Conservation (phyloP, 2,329 filamentous ascomycete genomes). For the Beauveria bassiana region DNA sequence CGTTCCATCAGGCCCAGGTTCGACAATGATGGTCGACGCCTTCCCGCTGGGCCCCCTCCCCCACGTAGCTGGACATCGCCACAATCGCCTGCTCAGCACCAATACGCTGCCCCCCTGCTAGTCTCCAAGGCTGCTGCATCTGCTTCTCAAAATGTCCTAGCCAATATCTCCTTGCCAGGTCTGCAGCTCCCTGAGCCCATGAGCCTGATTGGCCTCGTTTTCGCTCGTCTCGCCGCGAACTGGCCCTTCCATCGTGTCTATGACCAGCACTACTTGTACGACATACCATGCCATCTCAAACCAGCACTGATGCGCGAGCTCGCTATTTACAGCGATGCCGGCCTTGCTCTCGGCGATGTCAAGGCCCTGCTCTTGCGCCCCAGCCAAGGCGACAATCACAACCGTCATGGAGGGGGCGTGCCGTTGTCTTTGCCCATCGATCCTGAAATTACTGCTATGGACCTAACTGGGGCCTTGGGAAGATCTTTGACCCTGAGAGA, state of each 20-base stretch:
- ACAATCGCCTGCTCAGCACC: conserved; percentile 17
- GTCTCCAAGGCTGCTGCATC: neutral
- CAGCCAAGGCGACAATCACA: conserved; percentile 13
- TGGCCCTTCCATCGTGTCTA: conserved; percentile 50
- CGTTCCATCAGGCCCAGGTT: conserved; percentile 33
- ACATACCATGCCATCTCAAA: conserved; percentile 46
- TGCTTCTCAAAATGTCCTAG: conserved; percentile 10
- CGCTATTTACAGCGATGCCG: conserved; percentile 34
- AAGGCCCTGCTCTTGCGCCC: conserved; percentile 35
- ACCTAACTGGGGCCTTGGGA: conserved; percentile 46
- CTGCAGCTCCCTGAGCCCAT: conserved; percentile 33
- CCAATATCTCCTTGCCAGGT: conserved; percentile 34
- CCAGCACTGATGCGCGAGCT: conserved; percentile 44
- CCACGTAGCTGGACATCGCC: conserved; percentile 46
- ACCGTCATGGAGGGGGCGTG: conserved; percentile 15
- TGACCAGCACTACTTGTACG: conserved; percentile 49
- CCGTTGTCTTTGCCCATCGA: neutral
- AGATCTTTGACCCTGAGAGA: conserved; percentile 44
- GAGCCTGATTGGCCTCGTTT: conserved; percentile 44
- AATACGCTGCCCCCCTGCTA: neutral
- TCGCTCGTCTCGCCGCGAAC: conserved; percentile 42
- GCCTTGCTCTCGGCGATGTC: conserved; percentile 44
- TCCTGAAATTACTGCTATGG: conserved; percentile 37
- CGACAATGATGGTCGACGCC: conserved; percentile 40
- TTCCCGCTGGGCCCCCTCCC: conserved; percentile 51